Evolutionary conservation across 345 rosid species (phyloP), one percentile per base, ranked within the genome.

Genomic region (Pistacia vera): DNA sequence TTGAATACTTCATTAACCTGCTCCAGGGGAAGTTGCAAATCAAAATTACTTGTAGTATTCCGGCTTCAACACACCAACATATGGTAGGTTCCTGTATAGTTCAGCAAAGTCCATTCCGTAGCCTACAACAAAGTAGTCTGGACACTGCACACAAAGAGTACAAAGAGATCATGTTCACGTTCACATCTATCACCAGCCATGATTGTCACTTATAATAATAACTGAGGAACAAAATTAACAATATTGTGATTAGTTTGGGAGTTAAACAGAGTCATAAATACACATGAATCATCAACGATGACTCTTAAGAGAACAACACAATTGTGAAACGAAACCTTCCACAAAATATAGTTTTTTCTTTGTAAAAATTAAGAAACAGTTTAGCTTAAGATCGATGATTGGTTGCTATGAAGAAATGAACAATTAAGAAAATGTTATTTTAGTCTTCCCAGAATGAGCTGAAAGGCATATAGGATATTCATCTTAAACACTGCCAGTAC

Each of bases 101-200:
- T 95, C 99, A 8, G 96, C 98, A 77, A 84, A 95, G 83, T 95
- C 99, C 97, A 95, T 92, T 73, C 98, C 99, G 46, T 93, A 93
- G 48, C 99, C 99, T 62, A 95, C 97, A 2, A 89, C 93, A 51
- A 95, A 95, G 5, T 77, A 83, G 83, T 95, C 98, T 14, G 95
- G 93, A 76, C 99, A 95, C 98, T 95, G 91, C 82, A 63, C 70
- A 79, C 46, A 56, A 68, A 77, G 25, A 14, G 63, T 8, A 48
- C 20, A 36, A 25, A 49, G 36, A 12, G 49, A 30, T 46, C 36
- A 70, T 57, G 35, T 11, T 61, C 57, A 41, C 28, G 3, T n/a
- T 58, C 13, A 35, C 48, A 61, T 35, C n/a, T 8, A 12, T 20
- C 46, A 30, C 20, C 68, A 56, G 8, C 4, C 4, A 60, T 11